Base-by-base conservation (phyloP, 2,329 filamentous ascomycete genomes). In the Monosporascus cannonballus region DNA sequence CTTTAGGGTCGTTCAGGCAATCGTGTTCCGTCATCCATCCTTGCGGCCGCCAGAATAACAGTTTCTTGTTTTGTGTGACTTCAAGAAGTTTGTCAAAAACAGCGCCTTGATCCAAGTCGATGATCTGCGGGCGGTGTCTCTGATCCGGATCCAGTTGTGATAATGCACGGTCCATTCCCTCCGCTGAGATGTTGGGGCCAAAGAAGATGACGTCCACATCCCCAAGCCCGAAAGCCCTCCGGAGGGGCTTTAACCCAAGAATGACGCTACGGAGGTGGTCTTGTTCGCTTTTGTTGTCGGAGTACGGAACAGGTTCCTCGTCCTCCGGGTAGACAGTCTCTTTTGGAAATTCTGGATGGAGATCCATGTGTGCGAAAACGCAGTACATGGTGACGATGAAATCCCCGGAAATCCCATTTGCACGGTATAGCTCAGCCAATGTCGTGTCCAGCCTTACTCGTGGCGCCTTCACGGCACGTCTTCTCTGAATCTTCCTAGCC, bases 311-410 rank as follows among this genome's bases (percentile, higher is more conserved):
- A 17, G 60, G 60, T 49, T 62, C 60, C 49, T 61, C 60, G 37
- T 62, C 60, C 37, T 62, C 60, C 6, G 60, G 60, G 36, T 54
- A 62, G 30, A 55, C 42, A 17, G 51, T 44, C 53, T 62, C 60
- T 30, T 57, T 50, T 6, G 60, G 57, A 39, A 60, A 61, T 8
- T 46, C 51, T 0, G 60, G 56, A 38, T 62, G 60, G 18, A 62
- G 56, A 25, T 62, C 60, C 52, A 62, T 48, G 15, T 59, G 57
- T 1, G 52, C 57, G 41, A 62, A 62, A 45, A 62, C 60, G 22
- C 60, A 62, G 46, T 61, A 56, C 59, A 60, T 61, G 17, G 60
- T 61, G 8, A 57, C 57, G 47, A 61, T 54, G 48, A 62, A 62
- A 3, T 56, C 54, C 2, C 59, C 60, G 1, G 42, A 11, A 6